Conservation (phyloP, 2,329 filamentous ascomycete genomes). For the Colletotrichum liriopes region DNA sequence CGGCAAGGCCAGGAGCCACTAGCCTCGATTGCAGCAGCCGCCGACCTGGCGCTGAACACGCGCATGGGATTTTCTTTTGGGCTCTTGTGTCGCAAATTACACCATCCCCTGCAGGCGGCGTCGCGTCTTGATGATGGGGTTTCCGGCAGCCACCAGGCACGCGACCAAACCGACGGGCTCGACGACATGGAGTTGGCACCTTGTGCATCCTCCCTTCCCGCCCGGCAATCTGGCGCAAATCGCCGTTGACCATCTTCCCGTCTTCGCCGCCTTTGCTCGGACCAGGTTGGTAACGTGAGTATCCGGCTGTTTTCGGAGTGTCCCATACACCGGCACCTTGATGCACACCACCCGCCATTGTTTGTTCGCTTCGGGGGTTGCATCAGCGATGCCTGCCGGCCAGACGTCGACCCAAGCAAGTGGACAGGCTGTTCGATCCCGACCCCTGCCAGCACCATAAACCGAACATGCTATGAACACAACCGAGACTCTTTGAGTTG, state of each 20-base stretch:
- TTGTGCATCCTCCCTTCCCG: background rate
- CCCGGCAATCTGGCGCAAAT: background rate
- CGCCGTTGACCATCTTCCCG: background rate
- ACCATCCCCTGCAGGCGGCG: background rate
- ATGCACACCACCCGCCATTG: background rate
- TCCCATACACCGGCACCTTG: background rate
- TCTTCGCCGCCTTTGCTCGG: background rate
- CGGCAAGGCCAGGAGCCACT: constrained; percentile 2
- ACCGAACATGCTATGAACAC: background rate
- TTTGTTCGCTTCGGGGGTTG: background rate
- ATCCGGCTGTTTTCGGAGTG: background rate
- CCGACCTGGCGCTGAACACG: background rate
- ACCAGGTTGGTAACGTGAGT: background rate
- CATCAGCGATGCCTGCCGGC: background rate
- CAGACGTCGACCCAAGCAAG: background rate
- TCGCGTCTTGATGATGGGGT: background rate
- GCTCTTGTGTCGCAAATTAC: background rate
- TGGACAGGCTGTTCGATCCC: background rate
- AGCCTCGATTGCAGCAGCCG: background rate
- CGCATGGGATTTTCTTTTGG: too few species aligned
- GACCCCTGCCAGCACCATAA: background rate
- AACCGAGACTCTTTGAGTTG: background rate
- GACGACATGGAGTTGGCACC: background rate
- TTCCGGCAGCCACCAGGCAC: background rate
- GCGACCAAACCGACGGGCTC: background rate